Conservation (phyloP, 73 alveolate species). For the Urostyla sp. region DNA sequence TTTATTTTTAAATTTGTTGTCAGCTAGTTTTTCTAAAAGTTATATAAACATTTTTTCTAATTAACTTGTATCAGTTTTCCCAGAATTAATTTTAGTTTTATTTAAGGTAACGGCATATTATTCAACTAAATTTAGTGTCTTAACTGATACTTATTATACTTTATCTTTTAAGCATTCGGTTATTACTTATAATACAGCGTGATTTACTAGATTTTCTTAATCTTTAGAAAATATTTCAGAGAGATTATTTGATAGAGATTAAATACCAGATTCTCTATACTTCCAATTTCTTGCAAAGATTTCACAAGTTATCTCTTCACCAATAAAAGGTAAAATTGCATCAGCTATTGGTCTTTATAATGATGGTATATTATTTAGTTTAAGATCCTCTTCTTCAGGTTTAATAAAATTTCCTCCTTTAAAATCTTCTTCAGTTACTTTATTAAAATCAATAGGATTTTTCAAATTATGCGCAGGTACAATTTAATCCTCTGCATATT, state of each 20-base stretch:
- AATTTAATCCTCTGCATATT: constrained; percentile 29
- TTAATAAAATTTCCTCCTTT: neutral
- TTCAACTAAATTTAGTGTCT: constrained; percentile 30
- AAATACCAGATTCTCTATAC: constrained; percentile 42
- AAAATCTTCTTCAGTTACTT: constrained; percentile 51
- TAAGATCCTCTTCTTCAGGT: constrained; percentile 33
- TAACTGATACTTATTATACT: constrained; percentile 32
- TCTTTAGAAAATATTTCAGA: constrained; percentile 5
- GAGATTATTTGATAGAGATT: neutral
- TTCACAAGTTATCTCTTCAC: constrained; percentile 13
- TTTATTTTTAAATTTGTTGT: constrained; percentile 8
- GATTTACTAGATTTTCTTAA: neutral
- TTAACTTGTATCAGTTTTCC: constrained; percentile 2
- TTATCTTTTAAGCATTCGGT: constrained; percentile 56
- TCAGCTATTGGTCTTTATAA: constrained; percentile 44
- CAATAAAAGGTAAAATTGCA: constrained; percentile 31
- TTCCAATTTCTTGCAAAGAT: constrained; percentile 35
- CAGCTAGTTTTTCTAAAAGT: constrained; percentile 52
- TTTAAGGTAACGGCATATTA: neutral
- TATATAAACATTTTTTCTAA: constrained; percentile 39
- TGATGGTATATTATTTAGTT: constrained; percentile 25
- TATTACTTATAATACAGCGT: constrained; percentile 20
- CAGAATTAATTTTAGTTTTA: constrained; percentile 13
- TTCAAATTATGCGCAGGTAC: constrained; percentile 64
- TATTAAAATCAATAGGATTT: constrained; percentile 60